Evolutionary conservation across 768 basidiomycete species (phyloP).

Genomic region (Boletus reticuloceps): DNA sequence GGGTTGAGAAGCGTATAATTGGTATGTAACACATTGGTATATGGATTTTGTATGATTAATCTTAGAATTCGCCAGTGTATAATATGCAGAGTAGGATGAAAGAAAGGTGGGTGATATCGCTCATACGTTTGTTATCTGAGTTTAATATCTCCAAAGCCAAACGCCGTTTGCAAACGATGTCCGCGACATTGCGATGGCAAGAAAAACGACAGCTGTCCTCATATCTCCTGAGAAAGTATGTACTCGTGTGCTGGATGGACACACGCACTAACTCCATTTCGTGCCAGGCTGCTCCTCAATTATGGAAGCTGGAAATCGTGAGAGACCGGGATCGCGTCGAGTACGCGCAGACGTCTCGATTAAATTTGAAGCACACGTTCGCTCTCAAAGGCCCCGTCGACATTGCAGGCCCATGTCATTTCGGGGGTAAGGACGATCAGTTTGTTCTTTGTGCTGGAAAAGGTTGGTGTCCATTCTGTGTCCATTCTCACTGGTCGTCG

Average conservation of each 20-base stretch:
- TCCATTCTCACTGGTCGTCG: background rate
- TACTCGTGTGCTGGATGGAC: slow-evolving; percentile 4
- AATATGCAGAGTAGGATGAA: slow-evolving; percentile 42
- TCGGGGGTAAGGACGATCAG: slow-evolving; percentile 78
- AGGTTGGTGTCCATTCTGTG: slow-evolving; percentile 37
- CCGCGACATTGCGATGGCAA: slow-evolving; percentile 49
- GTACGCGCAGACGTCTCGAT: slow-evolving; percentile 28
- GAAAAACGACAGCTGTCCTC: slow-evolving; percentile 42
- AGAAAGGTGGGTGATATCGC: slow-evolving; percentile 39
- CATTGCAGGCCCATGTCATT: slow-evolving; percentile 80
- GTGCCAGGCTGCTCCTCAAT: slow-evolving; percentile 66
- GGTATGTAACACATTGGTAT: slow-evolving; percentile 31
- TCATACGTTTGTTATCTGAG: background rate
- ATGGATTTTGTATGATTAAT: slow-evolving; percentile 1
- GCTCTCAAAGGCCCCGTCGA: slow-evolving; percentile 66
- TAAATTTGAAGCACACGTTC: slow-evolving; percentile 62
- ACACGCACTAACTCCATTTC: slow-evolving; percentile 9
- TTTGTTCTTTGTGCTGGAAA: slow-evolving; percentile 77
- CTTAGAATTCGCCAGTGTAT: slow-evolving; percentile 36
- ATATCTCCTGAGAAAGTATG: slow-evolving; percentile 35
- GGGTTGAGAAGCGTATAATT: slow-evolving; percentile 53
- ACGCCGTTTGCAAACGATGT: slow-evolving; percentile 55
- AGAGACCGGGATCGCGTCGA: slow-evolving; percentile 47
- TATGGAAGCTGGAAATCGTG: slow-evolving; percentile 69
- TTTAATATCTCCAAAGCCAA: slow-evolving; percentile 37